Evolutionary conservation across 352 stramenopile genomes (phyloP).

Genomic region (Aphanomyces invadans): DNA sequence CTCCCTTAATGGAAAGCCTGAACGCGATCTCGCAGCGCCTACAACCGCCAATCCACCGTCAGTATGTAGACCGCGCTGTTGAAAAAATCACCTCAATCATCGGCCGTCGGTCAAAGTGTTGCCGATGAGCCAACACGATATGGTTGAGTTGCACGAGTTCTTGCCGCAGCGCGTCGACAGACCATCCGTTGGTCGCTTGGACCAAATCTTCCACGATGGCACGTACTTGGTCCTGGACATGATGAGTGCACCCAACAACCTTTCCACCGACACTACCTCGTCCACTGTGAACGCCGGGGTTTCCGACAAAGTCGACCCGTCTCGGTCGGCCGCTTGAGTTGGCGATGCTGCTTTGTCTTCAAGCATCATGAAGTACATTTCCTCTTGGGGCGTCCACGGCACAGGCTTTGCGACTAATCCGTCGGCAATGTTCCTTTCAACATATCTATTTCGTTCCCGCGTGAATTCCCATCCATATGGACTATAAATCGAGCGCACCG

Average conservation of each 20-base stretch:
- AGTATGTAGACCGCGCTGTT: too few relatives aligned
- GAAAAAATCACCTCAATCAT: constrained; percentile 53
- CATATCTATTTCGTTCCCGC: not conserved
- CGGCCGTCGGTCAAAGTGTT: constrained; percentile 46
- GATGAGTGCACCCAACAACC: constrained; percentile 1
- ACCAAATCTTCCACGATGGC: constrained; percentile 42
- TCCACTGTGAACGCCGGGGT: constrained; percentile 68
- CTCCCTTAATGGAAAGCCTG: too few relatives aligned
- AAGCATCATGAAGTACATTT: constrained; percentile 28
- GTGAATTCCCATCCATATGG: not conserved
- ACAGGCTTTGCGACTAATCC: not conserved
- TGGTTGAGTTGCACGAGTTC: constrained; percentile 63
- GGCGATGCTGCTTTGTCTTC: constrained; percentile 23
- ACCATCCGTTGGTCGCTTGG: constrained; percentile 53
- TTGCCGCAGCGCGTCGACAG: constrained; percentile 60
- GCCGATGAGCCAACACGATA: constrained; percentile 54
- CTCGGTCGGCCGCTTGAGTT: not conserved
- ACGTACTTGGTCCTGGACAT: constrained; percentile 44
- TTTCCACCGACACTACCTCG: constrained; percentile 36
- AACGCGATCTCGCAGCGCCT: not conserved
- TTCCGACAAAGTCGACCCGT: constrained; percentile 15
- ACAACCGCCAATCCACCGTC: too few relatives aligned
- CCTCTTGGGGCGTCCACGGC: constrained; percentile 14
- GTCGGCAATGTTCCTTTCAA: constrained; percentile 12
- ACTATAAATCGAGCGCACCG: constrained; percentile 31